phyloP scores from a whole-genome alignment of 768 basidiomycete genomes.

The Mycena vitilis region DNA sequence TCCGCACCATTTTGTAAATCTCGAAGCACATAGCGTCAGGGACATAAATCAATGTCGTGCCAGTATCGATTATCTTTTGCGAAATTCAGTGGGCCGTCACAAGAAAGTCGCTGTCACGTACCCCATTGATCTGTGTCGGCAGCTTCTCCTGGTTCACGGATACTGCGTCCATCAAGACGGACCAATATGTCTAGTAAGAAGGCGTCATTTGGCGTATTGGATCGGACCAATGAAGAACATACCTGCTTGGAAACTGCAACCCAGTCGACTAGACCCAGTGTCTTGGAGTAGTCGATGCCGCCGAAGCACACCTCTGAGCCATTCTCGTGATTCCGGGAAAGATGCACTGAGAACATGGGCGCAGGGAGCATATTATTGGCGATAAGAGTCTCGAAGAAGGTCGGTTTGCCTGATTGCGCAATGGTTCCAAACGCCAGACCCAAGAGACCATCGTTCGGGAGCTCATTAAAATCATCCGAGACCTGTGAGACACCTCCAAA shows the following conservation, averaged over 20 bases:
- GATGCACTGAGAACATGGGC: constrained; percentile 69
- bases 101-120: constrained; percentile 36
- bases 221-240: not conserved
- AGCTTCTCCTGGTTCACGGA: constrained; percentile 42
- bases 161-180: constrained; percentile 60
- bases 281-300: constrained; percentile 50
- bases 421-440: constrained; percentile 74
- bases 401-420: constrained; percentile 55
- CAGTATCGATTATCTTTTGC: constrained; percentile 72
- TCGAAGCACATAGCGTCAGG: constrained; percentile 54
- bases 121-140: constrained; percentile 50
- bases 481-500: constrained; percentile 64
- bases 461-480: constrained; percentile 60
- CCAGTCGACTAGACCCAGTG: constrained; percentile 45
- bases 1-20: constrained; percentile 59
- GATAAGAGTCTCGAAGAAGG: constrained; percentile 76
- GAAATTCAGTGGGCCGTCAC: not conserved
- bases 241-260: constrained; percentile 54
- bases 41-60: constrained; percentile 74
- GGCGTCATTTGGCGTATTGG: not conserved
- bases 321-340: constrained; percentile 52
- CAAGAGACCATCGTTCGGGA: constrained; percentile 68
- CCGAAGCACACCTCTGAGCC: constrained; percentile 64
- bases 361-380: constrained; percentile 50
- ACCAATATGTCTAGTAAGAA: constrained; percentile 67